These are phyloP conservation scores for Apiotrichum brassicae DNA, from an alignment of 1,284 basidiomycete species.

Conservation along the genomic window DNA sequence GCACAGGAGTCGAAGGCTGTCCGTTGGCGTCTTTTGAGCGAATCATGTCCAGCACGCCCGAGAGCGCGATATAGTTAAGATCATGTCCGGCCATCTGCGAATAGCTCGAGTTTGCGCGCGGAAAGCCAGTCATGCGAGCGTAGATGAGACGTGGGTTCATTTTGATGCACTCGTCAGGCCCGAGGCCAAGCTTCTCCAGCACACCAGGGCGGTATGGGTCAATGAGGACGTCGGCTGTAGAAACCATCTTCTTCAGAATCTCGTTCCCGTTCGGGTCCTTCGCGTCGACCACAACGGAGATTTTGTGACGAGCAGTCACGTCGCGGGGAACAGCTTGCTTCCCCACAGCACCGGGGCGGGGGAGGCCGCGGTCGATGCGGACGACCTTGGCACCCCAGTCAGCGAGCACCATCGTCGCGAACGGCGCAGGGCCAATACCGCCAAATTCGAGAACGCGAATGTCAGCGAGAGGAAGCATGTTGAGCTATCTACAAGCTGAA, in stretches of 20 bases:
- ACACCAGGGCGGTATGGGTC: conserved; percentile 19
- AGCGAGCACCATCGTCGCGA: conserved; percentile 14
- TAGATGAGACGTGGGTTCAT: conserved; percentile 16
- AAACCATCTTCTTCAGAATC: conserved; percentile 4
- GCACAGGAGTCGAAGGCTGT: neutral
- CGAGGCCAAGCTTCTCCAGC: conserved; percentile 16
- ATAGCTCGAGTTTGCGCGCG: conserved; percentile 2
- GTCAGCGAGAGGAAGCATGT: neutral
- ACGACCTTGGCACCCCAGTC: conserved; percentile 12
- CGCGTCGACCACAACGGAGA: conserved; percentile 6
- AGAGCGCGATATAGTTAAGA: conserved; percentile 18
- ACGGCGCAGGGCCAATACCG: conserved; percentile 10
- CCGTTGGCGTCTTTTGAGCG: conserved; percentile 3
- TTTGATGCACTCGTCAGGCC: neutral
- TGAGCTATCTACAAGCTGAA: too few species aligned
- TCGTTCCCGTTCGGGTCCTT: conserved; percentile 7
- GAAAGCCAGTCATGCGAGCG: conserved; percentile 19
- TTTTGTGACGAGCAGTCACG: conserved; percentile 11
- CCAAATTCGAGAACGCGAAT: conserved; percentile 9
- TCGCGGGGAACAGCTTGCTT: conserved; percentile 4
- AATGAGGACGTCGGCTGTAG: conserved; percentile 12
- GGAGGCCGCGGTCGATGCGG: conserved; percentile 13
- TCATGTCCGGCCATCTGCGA: conserved; percentile 18
- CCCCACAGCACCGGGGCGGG: neutral
- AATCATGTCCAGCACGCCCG: conserved; percentile 15